Evolutionary conservation across 371 early-diverging fungal species (phyloP), one percentile per base, ranked within the genome.

Genomic region (Lichtheimia corymbifera): DNA sequence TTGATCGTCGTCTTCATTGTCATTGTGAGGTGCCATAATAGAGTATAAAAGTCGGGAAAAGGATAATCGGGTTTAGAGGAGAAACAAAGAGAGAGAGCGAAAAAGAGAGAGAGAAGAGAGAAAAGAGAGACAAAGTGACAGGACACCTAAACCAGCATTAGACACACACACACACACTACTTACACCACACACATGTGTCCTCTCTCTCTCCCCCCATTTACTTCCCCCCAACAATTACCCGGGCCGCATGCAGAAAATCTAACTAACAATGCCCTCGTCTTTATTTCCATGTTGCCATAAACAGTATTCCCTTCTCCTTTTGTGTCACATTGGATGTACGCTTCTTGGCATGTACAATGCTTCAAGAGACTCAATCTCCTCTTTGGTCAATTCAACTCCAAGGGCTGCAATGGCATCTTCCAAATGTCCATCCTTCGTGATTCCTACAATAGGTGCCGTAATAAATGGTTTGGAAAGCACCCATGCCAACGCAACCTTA

Each of bases 381-480:
- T 76, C 77, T 3, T 55, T 58, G 3, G 68, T 59, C 24, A 83
- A 65, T 35, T 74, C 42, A 17, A 80, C 24, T 18, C 61, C 42
- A 13, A 72, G 42, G 2, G 79, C 67, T n/a, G 45, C 65, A 5
- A 79, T 43, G 15, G 62, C 60, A 55, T 82, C 79, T n/a, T 61
- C 55, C 28, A 76, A 47, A 60, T 77, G 66, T 15, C 67, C 47
- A 28, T 61, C 64, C 44, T 75, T 80, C 24, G 64, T 60, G 13
- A 73, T 61, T n/a, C 83, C 83, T 20, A 79, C 60, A 58, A 83
- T 80, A 20, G 80, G 79, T n/a, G 76, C 41, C 12, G 74, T 71
- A 18, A 82, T 69, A 58, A 49, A 66, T n/a, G 65, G 65, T 50
- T 76, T 76, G 9, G 64, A 50, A 30, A 69, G 61, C 6, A 79